Evolutionary conservation across 2,329 filamentous ascomycete species (phyloP), one percentile per base, ranked within the genome.

Genomic region (Penicillium psychrosexuale): DNA sequence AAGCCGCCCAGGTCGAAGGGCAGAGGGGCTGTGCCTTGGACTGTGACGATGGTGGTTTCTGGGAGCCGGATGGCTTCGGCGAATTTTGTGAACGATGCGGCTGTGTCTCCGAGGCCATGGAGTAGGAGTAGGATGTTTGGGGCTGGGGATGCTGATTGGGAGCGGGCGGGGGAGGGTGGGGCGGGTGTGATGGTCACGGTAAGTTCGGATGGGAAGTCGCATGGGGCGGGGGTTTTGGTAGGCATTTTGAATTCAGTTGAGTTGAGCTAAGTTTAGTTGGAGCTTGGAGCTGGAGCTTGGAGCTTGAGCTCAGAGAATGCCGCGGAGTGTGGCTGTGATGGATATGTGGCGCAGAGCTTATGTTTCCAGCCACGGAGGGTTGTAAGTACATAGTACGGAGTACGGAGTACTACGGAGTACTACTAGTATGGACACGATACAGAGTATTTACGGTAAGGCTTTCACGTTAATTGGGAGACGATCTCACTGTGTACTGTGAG

Each of bases 91-190:
- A 94, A 95, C 34, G 88, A 80, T 3, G 70, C 66, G 56, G 90
- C 82, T 33, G 82, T 84, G 75, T 96, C 91, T 59, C 91, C 91
- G 12, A 96, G 82, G 60, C 91, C 91, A 72, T 96, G 91, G 55
- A 96, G 84, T 48, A 96, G 82, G 67, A 96, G 76, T 58, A 96
- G 84, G 62, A 95, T 80, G 64, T 92, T 87, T 40, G 85, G 88
- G 9, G 87, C 84, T 12, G 82, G 82, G 57, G 63, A 59, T 58
- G 57, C 50, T 62, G 80, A 75, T 69, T 47, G 77, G 47, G 62
- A 72, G 58, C 63, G 31, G 31, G 30, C 3, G 11, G 30, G 72
- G 61, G 48, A 71, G 58, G 65, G 9, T 24, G 46, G 33, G 22
- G 72, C 71, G 67, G 47, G 46, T 33, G 72, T 72, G 67, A 79